Evolutionary conservation across 1,139 yeast genomes (phyloP).

Genomic region (Magnusiomyces tetraspermus): DNA sequence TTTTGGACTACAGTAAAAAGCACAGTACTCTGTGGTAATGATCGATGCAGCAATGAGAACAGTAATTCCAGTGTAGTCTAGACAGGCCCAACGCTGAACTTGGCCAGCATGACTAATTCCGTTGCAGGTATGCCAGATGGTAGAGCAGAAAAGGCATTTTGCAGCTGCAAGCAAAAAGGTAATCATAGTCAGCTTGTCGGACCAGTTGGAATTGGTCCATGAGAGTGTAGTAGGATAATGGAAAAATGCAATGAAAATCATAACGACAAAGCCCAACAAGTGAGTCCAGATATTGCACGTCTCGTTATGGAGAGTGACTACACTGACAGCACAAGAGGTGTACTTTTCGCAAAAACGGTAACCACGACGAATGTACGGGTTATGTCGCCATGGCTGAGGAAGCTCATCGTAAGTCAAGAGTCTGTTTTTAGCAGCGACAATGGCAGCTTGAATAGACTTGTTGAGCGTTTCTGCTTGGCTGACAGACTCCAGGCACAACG

Average conservation of each 20-base stretch:
- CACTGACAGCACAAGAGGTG: constrained; percentile 45
- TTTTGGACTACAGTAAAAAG: constrained; percentile 55
- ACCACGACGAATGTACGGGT: constrained; percentile 73
- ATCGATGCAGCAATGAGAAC: constrained; percentile 85
- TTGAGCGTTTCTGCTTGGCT: constrained; percentile 13
- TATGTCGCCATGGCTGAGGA: constrained; percentile 91
- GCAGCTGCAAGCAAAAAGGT: constrained; percentile 63
- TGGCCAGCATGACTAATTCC: constrained; percentile 58
- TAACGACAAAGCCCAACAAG: constrained; percentile 52
- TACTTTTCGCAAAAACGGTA: constrained; percentile 74
- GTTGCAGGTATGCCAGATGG: constrained; percentile 87
- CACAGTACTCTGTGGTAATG: constrained; percentile 72
- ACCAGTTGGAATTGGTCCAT: constrained; percentile 34
- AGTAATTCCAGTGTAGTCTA: constrained; percentile 92
- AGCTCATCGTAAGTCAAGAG: constrained; percentile 75
- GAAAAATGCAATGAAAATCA: constrained; percentile 47
- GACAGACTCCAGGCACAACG: constrained; percentile 14
- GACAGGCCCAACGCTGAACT: constrained; percentile 76
- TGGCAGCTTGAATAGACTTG: constrained; percentile 27
- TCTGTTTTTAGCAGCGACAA: constrained; percentile 41
- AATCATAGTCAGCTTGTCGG: constrained; percentile 49
- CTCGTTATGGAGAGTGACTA: constrained; percentile 72
- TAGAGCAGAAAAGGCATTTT: constrained; percentile 67
- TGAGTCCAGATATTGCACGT: constrained; percentile 94
- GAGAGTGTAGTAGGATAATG: constrained; percentile 50